Evolutionary conservation across 1,284 basidiomycete species (phyloP).

Genomic region (Anthracocystis walkeri): DNA sequence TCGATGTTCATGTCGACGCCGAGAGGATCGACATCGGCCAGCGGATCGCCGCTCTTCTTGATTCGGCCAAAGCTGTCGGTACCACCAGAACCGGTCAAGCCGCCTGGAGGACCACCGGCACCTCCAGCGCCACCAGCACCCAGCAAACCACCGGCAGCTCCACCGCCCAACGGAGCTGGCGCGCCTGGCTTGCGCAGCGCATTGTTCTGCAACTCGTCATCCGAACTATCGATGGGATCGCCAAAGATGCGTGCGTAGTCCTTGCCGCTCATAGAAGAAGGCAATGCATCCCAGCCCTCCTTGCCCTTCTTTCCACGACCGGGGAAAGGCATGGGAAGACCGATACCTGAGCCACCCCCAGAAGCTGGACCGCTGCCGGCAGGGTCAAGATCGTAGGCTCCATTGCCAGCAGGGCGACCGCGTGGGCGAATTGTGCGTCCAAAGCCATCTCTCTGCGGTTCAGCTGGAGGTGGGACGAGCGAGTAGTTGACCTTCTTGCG

Average conservation of each 20-base stretch:
- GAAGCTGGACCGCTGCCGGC: conserved; percentile 20
- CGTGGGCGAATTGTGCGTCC: conserved; percentile 53
- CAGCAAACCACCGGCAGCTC: conserved; percentile 44
- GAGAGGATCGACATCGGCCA: conserved; percentile 96
- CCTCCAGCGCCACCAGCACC: conserved; percentile 52
- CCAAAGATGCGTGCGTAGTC: conserved; percentile 66
- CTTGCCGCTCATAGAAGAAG: conserved; percentile 64
- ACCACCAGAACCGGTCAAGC: conserved; percentile 36
- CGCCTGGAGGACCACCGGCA: conserved; percentile 48
- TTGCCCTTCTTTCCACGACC: conserved; percentile 57
- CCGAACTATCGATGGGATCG: conserved; percentile 62
- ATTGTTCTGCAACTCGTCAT: conserved; percentile 61
- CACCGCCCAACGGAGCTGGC: conserved; percentile 34
- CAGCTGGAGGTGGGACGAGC: conserved; percentile 58
- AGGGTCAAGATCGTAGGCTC: conserved; percentile 40
- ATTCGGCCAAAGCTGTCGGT: conserved; percentile 54
- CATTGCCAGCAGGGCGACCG: conserved; percentile 28
- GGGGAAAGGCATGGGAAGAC: conserved; percentile 52
- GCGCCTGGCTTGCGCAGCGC: conserved; percentile 46
- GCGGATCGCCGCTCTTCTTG: conserved; percentile 72
- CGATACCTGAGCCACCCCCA: conserved; percentile 10
- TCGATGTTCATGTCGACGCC: conserved; percentile 93
- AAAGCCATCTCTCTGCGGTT: conserved; percentile 61
- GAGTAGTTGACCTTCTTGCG: conserved; percentile 68
- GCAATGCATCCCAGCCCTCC: conserved; percentile 58